Base-by-base conservation (phyloP, 495 filamentous ascomycete genomes). In the Hypoxylon crocopeplum region DNA sequence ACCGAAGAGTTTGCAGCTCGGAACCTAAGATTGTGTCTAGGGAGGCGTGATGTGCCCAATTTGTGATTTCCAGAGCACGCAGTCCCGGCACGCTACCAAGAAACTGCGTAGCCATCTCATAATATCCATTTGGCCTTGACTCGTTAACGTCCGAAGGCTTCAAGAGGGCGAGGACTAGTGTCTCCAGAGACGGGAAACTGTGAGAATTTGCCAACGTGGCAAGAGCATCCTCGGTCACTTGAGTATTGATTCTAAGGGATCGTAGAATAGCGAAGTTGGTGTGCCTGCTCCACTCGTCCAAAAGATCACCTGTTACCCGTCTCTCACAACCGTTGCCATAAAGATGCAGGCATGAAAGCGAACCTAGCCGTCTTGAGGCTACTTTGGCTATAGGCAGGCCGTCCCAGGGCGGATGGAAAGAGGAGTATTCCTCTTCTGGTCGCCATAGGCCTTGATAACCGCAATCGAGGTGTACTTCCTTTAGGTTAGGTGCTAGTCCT, bases 401-500 rank as follows among this genome's bases (percentile, higher is more conserved):
- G 44, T 16, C 29, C 39, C 39, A 54, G n/a, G 19, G 7, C 15
- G 29, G 29, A 16, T 10, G 0, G 4, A 42, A 42, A 22, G 36
- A 52, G 25, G 36, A 13, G 10, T 32, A 7, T 16, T 41, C 36
- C 15, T 32, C n/a, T 16, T 10, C 15, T 16, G 5, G 24, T 11
- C n/a, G n/a, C n/a, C n/a, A n/a, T n/a, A n/a, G n/a, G n/a, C n/a
- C n/a, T n/a, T n/a, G n/a, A n/a, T n/a, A n/a, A n/a, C 15, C 30
- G n/a, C 30, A 21, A 16, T 24, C 37, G 6, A 54, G 10, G 20
- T 32, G 22, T 7, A 46, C 50, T 15, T 54, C 38, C 21, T 38
- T 46, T 25, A 55, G 15, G 41, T 55, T 55, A 17, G 51, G 51
- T 4, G 51, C 32, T 20, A 46, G 21, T 20, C 41, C 41, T 20